Evolutionary conservation across 768 basidiomycete species (phyloP).

Genomic region (Suillus clintonianus): DNA sequence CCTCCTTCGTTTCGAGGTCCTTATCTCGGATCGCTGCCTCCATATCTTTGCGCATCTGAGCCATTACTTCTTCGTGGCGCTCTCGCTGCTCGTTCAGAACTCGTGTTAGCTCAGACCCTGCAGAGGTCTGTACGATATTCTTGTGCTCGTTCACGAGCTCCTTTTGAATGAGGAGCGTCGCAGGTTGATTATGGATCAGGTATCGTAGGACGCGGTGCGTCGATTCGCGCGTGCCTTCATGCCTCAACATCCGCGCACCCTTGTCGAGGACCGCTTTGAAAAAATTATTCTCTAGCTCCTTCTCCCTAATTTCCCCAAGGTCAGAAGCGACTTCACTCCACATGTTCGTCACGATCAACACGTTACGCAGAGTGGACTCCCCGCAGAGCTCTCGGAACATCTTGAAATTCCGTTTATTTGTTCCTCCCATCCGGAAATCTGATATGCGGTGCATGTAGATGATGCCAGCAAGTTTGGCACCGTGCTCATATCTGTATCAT

Average conservation of each 20-base stretch:
- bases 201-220: conserved; percentile 40
- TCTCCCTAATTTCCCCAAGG: conserved; percentile 36
- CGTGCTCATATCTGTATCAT: conserved; percentile 5
- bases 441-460: conserved; percentile 47
- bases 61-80: conserved; percentile 42
- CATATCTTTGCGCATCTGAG: conserved; percentile 43
- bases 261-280: conserved; percentile 44
- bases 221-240: conserved; percentile 37
- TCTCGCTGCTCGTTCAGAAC: conserved; percentile 43
- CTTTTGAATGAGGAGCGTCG: conserved; percentile 45
- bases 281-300: conserved; percentile 39
- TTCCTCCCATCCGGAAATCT: conserved; percentile 44
- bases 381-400: conserved; percentile 50
- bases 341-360: conserved; percentile 48
- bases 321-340: conserved; percentile 37
- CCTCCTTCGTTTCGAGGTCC: conserved; percentile 40
- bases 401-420: conserved; percentile 40
- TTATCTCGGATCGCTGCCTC: conserved; percentile 38
- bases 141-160: conserved; percentile 43
- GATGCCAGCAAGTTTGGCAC: conserved; percentile 37
- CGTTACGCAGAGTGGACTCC: conserved; percentile 39
- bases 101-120: conserved; percentile 45
- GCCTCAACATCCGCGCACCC: conserved; percentile 39
- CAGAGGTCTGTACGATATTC: conserved; percentile 44
- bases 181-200: conserved; percentile 37